phyloP scores from a whole-genome alignment of 768 basidiomycete species.

The Rhodotorula diobovata region DNA sequence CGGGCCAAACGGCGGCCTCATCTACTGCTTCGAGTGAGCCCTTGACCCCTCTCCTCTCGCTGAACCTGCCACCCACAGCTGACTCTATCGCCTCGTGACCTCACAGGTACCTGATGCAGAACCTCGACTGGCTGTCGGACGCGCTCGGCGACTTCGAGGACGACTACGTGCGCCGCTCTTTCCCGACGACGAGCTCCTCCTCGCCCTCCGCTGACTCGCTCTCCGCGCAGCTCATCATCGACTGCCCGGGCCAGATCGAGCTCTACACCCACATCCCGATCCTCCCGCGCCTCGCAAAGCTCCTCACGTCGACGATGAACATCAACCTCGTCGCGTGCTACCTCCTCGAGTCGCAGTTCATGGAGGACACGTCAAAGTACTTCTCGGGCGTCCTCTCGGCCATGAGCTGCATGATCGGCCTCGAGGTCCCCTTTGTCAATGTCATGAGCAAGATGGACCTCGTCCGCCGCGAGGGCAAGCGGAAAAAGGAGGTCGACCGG shows the following conservation, averaged over 20 bases:
- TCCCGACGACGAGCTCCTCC: not conserved
- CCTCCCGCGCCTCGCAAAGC: conserved; percentile 75
- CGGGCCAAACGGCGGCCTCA: conserved; percentile 93
- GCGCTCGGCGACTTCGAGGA: conserved; percentile 90
- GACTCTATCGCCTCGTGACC: not conserved
- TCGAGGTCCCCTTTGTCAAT: conserved; percentile 95
- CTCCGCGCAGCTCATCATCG: conserved; percentile 58
- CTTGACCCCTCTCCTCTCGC: not conserved
- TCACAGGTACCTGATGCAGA: conserved; percentile 82
- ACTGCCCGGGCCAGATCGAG: conserved; percentile 97
- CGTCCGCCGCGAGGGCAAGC: conserved; percentile 53
- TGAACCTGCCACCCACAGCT: not conserved
- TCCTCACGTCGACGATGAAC: conserved; percentile 63
- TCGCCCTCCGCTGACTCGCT: too few species aligned
- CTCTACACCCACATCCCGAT: conserved; percentile 98
- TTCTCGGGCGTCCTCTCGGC: conserved; percentile 95
- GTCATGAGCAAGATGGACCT: conserved; percentile 99
- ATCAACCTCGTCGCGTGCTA: conserved; percentile 85
- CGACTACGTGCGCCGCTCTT: conserved; percentile 73
- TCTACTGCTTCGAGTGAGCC: conserved; percentile 98
- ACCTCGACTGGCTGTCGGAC: conserved; percentile 98
- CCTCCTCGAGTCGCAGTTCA: conserved; percentile 95
- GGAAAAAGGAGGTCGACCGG: conserved; percentile 77
- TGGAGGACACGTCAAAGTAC: conserved; percentile 98
- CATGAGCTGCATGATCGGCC: conserved; percentile 98